Base-by-base conservation (phyloP, 2,329 filamentous ascomycete species). In the Triangularia verruculosa region DNA sequence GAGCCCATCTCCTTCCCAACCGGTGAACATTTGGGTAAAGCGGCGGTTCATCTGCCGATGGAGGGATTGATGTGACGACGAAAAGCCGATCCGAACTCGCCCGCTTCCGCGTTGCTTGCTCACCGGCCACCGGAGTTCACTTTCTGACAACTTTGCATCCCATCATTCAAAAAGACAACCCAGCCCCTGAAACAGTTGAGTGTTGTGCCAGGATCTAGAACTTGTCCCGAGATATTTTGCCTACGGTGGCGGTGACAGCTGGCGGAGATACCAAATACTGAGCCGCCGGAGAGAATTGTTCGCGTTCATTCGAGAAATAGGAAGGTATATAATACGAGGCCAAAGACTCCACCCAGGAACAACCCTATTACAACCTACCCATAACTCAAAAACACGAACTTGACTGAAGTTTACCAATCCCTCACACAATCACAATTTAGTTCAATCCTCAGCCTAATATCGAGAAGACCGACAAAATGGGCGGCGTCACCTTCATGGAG, bases 401-500 rank as follows among this genome's bases (percentile, higher is more conserved):
- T 20, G n/a, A 5, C n/a, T 47, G n/a, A 3, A 20, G 9, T 20
- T 20, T 20, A 17, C n/a, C 11, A 47, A 20, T 20, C 2, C 8
- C 7, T 20, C 39, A 20, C 5, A 11, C 7, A 9, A 17, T 20
- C n/a, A 32, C 30, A 2, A 3, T 32, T 32, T 12, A 32, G 3
- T 32, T 32, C 30, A 32, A 9, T 15, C 15, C 20, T 20, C 39
- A 20, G n/a, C 7, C 6, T 47, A 5, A n/a, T 15, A 3, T 39
- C 34, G 15, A 47, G 4, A 54, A 8, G 4, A 27, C 47, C 27
- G 57, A 43, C 64, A 68, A 57, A 32, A 71, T 71, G 70, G 68
- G 69, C 13, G 68, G 62, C 8, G 47, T 62, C 9, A 43, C 64
- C 6, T 64, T 70, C 61, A 61, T 66, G 59, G 68, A 71, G 53